Percentiles rank a stretch among this genome's conserved stretches.
Conservation (phyloP, 805 yeast species). For the Candida pini region DNA sequence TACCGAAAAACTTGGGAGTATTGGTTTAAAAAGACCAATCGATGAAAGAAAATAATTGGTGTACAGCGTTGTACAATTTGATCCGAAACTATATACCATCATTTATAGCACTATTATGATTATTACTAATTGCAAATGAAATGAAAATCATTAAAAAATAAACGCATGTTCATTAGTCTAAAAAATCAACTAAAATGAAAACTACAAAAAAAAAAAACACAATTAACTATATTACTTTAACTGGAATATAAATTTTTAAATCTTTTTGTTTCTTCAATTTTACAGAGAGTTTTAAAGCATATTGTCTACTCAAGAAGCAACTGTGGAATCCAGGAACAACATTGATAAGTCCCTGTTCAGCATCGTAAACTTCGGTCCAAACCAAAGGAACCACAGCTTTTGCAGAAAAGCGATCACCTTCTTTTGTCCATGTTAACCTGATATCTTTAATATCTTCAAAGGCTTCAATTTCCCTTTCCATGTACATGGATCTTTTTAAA, state of each 20-base stretch:
- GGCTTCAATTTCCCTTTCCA: background rate
- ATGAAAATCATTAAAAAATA: too few species aligned
- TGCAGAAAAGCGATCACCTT: background rate
- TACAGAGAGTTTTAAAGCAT: background rate
- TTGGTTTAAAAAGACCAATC: background rate
- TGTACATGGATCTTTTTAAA: background rate
- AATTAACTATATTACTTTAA: background rate
- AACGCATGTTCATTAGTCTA: background rate
- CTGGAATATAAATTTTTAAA: background rate
- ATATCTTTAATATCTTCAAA: background rate
- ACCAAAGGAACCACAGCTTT: background rate
- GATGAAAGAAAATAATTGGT: background rate
- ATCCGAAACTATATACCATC: background rate
- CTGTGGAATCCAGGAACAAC: background rate
- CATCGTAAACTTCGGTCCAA: too few species aligned
- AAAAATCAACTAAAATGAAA: background rate
- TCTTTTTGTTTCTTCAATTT: background rate
- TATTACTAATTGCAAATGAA: background rate
- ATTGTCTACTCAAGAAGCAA: background rate
- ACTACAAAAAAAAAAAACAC: background rate
- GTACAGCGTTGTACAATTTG: background rate
- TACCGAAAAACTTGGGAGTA: background rate
- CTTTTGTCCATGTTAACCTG: background rate
- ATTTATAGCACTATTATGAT: background rate
- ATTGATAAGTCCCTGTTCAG: background rate